These are phyloP conservation scores for Coemansia sp. DNA, from an alignment of 192 early-diverging fungal species.

Conservation along the genomic window DNA sequence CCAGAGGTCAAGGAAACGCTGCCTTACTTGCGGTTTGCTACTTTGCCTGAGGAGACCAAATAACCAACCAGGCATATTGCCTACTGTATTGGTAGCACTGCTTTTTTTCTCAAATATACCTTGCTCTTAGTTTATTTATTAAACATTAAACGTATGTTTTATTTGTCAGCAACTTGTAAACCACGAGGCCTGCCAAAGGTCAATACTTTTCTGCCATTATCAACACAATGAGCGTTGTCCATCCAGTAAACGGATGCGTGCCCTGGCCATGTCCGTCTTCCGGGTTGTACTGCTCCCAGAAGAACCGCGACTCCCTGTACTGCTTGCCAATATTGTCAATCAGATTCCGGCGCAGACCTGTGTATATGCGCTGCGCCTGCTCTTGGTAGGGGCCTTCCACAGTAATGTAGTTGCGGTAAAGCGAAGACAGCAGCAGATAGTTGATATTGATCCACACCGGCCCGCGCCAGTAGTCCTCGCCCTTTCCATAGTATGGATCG, in stretches of 20 bases:
- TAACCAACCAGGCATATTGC: not conserved
- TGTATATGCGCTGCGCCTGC: conserved; percentile 72
- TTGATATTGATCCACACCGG: conserved; percentile 93
- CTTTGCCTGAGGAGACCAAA: conserved; percentile 24
- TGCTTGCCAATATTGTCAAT: conserved; percentile 74
- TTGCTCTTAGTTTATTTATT: not conserved
- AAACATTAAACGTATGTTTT: not conserved
- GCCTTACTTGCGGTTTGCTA: conserved; percentile 79
- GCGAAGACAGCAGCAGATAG: conserved; percentile 73
- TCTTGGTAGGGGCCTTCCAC: conserved; percentile 67
- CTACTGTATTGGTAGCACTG: not conserved
- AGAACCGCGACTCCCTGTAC: conserved; percentile 75
- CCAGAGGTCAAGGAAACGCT: conserved; percentile 76
- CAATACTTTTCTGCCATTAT: conserved; percentile 84
- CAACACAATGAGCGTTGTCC: conserved; percentile 79
- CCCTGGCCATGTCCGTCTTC: conserved; percentile 70
- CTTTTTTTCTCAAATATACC: not conserved
- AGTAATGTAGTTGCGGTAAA: conserved; percentile 65
- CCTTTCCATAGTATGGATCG: conserved; percentile 68
- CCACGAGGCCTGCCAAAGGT: not conserved
- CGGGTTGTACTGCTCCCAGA: conserved; percentile 91
- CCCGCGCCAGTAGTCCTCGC: conserved; percentile 95
- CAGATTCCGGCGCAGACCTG: conserved; percentile 69
- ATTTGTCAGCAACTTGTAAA: not conserved
- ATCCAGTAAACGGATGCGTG: conserved; percentile 95